Percentiles rank a stretch among this genome's conserved stretches.
Evolutionary conservation across 345 rosid species (phyloP).

Genomic region (Citrus inodora): DNA sequence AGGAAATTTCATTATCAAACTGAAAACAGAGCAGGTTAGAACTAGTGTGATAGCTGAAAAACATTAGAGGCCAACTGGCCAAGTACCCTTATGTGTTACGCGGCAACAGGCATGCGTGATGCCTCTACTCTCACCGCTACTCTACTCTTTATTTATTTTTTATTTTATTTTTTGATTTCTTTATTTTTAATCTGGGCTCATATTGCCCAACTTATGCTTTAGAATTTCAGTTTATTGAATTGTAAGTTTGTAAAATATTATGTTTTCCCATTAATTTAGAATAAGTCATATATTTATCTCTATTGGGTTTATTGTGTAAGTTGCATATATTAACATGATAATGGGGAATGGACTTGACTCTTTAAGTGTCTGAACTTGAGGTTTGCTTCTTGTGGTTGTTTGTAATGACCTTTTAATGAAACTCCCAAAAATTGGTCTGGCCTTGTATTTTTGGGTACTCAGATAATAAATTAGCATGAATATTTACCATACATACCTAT

Average conservation of each 20-base stretch:
- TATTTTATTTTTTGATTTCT: background rate
- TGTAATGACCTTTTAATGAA: background rate
- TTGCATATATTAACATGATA: background rate
- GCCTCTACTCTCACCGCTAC: background rate
- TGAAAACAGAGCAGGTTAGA: background rate
- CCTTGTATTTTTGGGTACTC: background rate
- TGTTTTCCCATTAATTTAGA: background rate
- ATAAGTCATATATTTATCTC: background rate
- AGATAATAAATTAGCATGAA: background rate
- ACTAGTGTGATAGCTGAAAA: background rate
- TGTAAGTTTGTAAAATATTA: background rate
- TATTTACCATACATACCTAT: background rate
- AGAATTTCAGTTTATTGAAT: background rate
- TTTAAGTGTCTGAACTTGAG: background rate
- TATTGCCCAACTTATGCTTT: background rate
- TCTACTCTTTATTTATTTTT: background rate
- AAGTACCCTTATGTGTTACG: background rate
- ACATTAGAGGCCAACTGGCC: too few species aligned
- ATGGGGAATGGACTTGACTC: background rate
- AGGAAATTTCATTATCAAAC: background rate
- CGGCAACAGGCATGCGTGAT: background rate
- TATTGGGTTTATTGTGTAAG: background rate
- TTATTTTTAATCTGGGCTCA: too few species aligned
- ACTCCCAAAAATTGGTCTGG: background rate
- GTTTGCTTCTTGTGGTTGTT: background rate